These are phyloP conservation scores for Apophysomyces elegans DNA, from an alignment of 371 early-diverging fungal genomes.

Conservation along the genomic window DNA sequence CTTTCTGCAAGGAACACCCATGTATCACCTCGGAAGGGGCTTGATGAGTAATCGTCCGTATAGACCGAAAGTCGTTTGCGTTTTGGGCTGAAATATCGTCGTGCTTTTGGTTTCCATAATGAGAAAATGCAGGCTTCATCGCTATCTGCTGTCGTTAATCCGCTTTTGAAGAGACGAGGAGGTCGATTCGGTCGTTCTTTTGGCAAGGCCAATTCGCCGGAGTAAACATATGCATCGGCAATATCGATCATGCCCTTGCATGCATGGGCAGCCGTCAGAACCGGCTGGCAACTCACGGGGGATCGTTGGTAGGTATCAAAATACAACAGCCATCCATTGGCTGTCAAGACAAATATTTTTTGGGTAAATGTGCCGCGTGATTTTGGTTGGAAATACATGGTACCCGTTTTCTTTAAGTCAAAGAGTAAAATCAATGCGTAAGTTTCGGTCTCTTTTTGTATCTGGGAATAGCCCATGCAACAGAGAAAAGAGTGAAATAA, in stretches of 20 bases:
- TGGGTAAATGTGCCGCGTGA: slow-evolving; percentile 52
- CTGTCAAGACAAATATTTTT: slow-evolving; percentile 55
- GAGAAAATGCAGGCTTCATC: slow-evolving; percentile 59
- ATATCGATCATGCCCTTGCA: slow-evolving; percentile 50
- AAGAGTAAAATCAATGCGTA: no score
- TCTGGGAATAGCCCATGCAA: background rate
- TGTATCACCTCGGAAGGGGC: slow-evolving; percentile 28
- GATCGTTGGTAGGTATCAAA: slow-evolving; percentile 51
- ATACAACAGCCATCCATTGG: slow-evolving; percentile 52
- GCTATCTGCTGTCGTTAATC: slow-evolving; percentile 52
- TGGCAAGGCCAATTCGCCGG: slow-evolving; percentile 45
- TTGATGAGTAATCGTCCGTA: slow-evolving; percentile 23
- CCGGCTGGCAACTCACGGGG: slow-evolving; percentile 28
- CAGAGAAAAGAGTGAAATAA: background rate
- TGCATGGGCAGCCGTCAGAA: slow-evolving; percentile 37
- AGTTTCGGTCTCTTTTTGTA: no score
- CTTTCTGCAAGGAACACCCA: slow-evolving; percentile 42
- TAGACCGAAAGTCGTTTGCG: slow-evolving; percentile 35
- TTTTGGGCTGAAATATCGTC: slow-evolving; percentile 41
- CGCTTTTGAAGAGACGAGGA: slow-evolving; percentile 53
- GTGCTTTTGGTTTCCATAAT: slow-evolving; percentile 55
- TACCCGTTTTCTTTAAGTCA: slow-evolving; percentile 54
- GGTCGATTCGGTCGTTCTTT: slow-evolving; percentile 34
- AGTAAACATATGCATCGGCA: slow-evolving; percentile 58
- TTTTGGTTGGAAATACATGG: slow-evolving; percentile 56